These are phyloP conservation scores for Pleurostoma richardsiae DNA, from an alignment of 2,329 filamentous ascomycete species.

Conservation along the genomic window DNA sequence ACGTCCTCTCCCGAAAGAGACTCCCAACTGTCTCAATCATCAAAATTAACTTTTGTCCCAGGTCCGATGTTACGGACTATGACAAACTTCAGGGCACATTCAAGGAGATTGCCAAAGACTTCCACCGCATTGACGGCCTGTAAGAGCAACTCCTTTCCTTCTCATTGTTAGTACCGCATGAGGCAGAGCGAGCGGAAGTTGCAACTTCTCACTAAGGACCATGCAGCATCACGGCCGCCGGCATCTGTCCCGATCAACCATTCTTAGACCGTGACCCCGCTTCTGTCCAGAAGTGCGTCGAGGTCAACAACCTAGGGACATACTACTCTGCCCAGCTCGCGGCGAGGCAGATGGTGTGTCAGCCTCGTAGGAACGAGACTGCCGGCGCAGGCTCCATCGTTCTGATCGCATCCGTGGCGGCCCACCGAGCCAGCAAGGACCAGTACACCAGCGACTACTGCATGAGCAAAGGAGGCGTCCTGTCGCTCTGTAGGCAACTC, in stretches of 20 bases:
- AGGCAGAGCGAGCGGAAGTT: not conserved
- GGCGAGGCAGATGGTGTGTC: not conserved
- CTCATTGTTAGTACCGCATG: not conserved
- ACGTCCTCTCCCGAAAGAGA: not conserved
- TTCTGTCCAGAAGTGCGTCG: not conserved
- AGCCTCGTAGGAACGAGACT: not conserved
- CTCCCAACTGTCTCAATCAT: not conserved
- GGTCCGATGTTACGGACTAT: conserved; percentile 4
- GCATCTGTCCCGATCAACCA: conserved; percentile 19
- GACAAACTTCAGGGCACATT: conserved; percentile 11
- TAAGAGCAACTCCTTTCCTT: conserved; percentile 2
- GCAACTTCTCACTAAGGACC: not conserved
- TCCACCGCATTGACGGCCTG: conserved; percentile 15
- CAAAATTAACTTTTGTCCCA: not conserved
- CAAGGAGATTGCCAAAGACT: conserved; percentile 10
- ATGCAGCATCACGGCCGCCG: conserved; percentile 18
- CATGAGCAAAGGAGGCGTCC: not conserved
- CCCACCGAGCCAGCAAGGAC: not conserved
- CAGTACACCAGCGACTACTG: not conserved
- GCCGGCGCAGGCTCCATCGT: not conserved
- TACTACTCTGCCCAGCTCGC: not conserved
- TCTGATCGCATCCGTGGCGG: not conserved
- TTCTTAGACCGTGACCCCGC: conserved; percentile 14
- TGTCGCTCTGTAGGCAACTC: not conserved
- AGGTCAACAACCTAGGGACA: not conserved